Base-by-base conservation (phyloP, 1,284 basidiomycete species). In the Melampsora medusae region DNA sequence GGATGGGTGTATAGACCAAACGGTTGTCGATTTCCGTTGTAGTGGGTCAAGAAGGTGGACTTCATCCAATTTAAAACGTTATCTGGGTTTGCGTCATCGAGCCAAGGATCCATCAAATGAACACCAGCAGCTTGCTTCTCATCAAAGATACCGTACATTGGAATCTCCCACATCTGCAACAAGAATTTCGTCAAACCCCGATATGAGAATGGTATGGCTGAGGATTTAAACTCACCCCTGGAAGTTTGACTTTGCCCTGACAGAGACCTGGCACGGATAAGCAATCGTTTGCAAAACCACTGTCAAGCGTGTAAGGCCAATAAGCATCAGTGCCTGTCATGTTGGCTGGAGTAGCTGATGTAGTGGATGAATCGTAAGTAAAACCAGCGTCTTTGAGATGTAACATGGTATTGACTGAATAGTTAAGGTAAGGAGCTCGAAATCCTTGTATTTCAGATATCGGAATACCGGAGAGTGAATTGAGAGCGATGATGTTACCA, bases 71-170 rank as follows among this genome's bases (percentile, higher is more conserved):
- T 85, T 7, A 91, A 84, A 2, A 90, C 91, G 2, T 77, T 78
- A 62, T 69, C 88, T 6, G 84, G 82, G 81, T 90, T 87, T 79
- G 89, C 62, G 66, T 79, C 73, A 75, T 85, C 89, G 49, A 92
- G 84, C 90, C 90, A 92, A 71, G 90, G 90, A 82, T 92, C 91
- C 91, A 92, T 92, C 79, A 91, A 85, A 84, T 91, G 89, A 14
- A 85, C 83, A 0, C 89, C 89, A 28, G 79, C 83, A 10, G 83
- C 84, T 12, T 89, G 89, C n/a, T 85, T 82, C 19, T 86, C 80
- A 81, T 91, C 90, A 79, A 91, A 91, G 82, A 88, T 87, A 0
- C 89, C 88, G 81, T 91, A 91, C 90, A 92, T 91, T 2, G 90
- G 90, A 77, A 91, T 86, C 82, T 91, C 90, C 90, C 90, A 92